Evolutionary conservation across 306 rosid species (phyloP).

Genomic region (Cicer pinnatifidum): DNA sequence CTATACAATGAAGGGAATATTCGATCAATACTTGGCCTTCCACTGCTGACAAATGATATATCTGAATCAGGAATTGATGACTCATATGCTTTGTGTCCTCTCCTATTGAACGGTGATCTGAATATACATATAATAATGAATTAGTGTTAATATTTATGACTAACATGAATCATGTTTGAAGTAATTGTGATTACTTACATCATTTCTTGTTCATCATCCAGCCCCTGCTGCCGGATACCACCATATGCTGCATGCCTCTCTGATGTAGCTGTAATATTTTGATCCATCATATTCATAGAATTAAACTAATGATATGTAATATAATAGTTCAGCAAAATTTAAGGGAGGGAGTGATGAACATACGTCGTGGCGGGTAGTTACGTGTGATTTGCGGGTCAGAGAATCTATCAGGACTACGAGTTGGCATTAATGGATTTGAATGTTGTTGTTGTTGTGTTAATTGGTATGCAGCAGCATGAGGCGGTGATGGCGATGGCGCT

Average conservation of each 20-base stretch:
- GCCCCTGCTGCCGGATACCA: neutral
- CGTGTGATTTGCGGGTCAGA: constrained; percentile 1
- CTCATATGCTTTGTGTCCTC: constrained; percentile 50
- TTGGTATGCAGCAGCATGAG: neutral
- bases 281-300: neutral
- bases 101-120: constrained; percentile 76
- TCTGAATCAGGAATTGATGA: constrained; percentile 54
- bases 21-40: constrained; percentile 58
- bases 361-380: constrained; percentile 48
- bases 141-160: no score
- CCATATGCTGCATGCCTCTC: constrained; percentile 39
- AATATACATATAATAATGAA: neutral
- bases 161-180: no score
- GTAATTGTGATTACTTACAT: constrained; percentile 49
- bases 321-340: no score
- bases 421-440: neutral
- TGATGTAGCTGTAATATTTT: constrained; percentile 38
- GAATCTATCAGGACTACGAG: constrained; percentile 26
- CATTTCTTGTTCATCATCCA: constrained; percentile 55
- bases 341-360: neutral
- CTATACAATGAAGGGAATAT: constrained; percentile 45
- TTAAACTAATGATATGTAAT: neutral
- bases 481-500: neutral
- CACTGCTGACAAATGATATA: constrained; percentile 73
- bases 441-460: constrained; percentile 6